These are phyloP conservation scores for Fonsecaea monophora DNA, from an alignment of 2,329 filamentous ascomycete genomes.

Conservation along the genomic window DNA sequence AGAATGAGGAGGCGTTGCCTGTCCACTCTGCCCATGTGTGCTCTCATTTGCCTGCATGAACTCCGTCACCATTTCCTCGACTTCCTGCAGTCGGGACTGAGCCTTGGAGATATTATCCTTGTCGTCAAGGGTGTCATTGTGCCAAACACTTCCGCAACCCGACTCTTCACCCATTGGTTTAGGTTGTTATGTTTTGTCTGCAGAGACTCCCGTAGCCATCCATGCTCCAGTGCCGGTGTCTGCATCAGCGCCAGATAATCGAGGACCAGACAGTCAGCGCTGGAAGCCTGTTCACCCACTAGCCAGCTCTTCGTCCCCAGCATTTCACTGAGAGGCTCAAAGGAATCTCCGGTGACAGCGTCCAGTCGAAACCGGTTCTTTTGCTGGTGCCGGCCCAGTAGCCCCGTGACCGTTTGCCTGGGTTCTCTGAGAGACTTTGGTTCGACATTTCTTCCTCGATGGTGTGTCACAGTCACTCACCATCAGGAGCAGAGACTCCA, in stretches of 20 bases:
- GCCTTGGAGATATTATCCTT: slow-evolving; percentile 20
- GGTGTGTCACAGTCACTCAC: too few species aligned
- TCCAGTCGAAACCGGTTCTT: slow-evolving; percentile 77
- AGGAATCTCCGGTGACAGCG: slow-evolving; percentile 71
- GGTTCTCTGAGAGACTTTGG: slow-evolving; percentile 60
- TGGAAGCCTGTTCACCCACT: slow-evolving; percentile 59
- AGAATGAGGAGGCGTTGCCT: not conserved
- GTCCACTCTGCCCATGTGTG: not conserved
- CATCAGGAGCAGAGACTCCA: not conserved
- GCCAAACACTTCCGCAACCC: slow-evolving; percentile 50
- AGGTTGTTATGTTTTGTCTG: slow-evolving; percentile 56
- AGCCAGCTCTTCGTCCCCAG: slow-evolving; percentile 64
- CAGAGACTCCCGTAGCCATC: slow-evolving; percentile 68
- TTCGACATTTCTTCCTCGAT: slow-evolving; percentile 14
- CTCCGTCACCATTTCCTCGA: slow-evolving; percentile 21
- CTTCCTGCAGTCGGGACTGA: slow-evolving; percentile 17
- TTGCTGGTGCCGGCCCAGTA: slow-evolving; percentile 72
- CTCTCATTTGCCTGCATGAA: slow-evolving; percentile 15
- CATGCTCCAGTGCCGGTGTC: slow-evolving; percentile 64
- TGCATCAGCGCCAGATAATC: slow-evolving; percentile 81
- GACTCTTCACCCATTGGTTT: slow-evolving; percentile 53
- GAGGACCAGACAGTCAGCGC: slow-evolving; percentile 78
- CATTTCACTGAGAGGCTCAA: slow-evolving; percentile 72
- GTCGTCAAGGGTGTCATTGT: not conserved
- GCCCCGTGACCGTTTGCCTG: slow-evolving; percentile 64